Evolutionary conservation across 768 basidiomycete genomes (phyloP).

Genomic region (Pleurotus sapidus): DNA sequence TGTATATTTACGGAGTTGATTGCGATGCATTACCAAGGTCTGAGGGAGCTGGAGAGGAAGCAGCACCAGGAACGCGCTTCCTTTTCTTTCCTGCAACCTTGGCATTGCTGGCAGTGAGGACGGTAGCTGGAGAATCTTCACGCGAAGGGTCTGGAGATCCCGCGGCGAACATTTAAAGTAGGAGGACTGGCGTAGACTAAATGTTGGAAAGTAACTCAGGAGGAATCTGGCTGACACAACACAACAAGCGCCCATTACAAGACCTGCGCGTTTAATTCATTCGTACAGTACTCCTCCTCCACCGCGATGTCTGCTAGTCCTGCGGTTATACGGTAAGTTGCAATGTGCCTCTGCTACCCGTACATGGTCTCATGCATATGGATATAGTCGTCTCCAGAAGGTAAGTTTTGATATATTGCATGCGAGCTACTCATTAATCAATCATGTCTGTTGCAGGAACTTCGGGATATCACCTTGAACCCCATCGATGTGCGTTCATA

Average conservation of each 20-base stretch:
- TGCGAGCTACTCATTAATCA: too few relatives aligned
- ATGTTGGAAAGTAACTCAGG: neutral
- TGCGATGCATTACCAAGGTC: constrained; percentile 34
- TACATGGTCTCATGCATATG: neutral
- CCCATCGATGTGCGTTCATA: constrained; percentile 56
- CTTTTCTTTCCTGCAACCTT: constrained; percentile 45
- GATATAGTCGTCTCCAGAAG: constrained; percentile 69
- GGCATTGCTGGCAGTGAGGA: constrained; percentile 11
- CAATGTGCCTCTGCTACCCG: too few relatives aligned
- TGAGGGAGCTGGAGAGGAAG: constrained; percentile 59
- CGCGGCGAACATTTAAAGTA: constrained; percentile 27
- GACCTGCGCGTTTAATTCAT: too few relatives aligned
- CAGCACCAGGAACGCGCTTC: constrained; percentile 48
- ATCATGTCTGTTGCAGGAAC: constrained; percentile 46
- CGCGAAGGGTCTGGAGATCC: constrained; percentile 29
- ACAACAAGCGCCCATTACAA: too few relatives aligned
- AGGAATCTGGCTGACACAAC: too few relatives aligned
- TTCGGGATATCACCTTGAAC: constrained; percentile 54
- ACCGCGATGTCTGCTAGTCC: neutral
- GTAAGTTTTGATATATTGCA: constrained; percentile 27
- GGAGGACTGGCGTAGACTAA: too few relatives aligned
- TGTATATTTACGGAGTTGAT: constrained; percentile 30
- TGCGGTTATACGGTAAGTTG: neutral
- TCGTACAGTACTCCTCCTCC: neutral
- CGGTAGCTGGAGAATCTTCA: constrained; percentile 10